Conservation (phyloP, 495 filamentous ascomycete species). For the Podospora conica region DNA sequence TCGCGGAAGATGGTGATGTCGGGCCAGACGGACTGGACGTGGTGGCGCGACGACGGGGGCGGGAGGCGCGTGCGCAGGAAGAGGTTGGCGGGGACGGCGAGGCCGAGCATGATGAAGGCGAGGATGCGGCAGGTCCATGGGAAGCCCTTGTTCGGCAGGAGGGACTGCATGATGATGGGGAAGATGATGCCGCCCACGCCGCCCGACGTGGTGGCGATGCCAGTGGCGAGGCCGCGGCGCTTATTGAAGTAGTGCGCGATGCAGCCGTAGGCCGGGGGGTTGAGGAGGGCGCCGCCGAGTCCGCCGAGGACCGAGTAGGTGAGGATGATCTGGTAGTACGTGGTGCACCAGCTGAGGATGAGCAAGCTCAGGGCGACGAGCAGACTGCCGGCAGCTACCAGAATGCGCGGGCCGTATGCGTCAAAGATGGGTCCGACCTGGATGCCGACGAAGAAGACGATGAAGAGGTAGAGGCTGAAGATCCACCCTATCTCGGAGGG, state of each 20-base stretch:
- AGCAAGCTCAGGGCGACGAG: constrained; percentile 50
- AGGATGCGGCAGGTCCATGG: constrained; percentile 53
- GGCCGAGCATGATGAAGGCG: constrained; percentile 50
- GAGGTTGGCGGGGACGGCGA: constrained; percentile 47
- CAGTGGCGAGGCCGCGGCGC: constrained; percentile 56
- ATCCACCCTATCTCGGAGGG: constrained; percentile 60
- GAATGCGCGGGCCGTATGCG: constrained; percentile 48
- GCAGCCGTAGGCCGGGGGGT: constrained; percentile 52
- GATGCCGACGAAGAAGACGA: constrained; percentile 58
- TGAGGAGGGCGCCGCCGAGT: constrained; percentile 51
- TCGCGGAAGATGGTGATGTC: constrained; percentile 52
- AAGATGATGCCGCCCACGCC: constrained; percentile 58
- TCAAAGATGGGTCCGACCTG: constrained; percentile 67
- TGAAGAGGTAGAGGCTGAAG: constrained; percentile 54
- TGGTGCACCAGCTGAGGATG: constrained; percentile 43
- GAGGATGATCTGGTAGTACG: constrained; percentile 64
- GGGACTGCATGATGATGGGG: constrained; percentile 47
- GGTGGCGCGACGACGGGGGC: constrained; percentile 19
- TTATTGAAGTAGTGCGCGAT: constrained; percentile 61
- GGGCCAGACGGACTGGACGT: constrained; percentile 35
- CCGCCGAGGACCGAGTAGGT: constrained; percentile 54
- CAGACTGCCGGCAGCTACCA: constrained; percentile 47
- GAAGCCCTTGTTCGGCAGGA: constrained; percentile 50
- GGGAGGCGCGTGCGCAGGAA: constrained; percentile 51
- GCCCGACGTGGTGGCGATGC: constrained; percentile 55